phyloP scores from a whole-genome alignment of 148 eudicot genomes.

The Chenopodium album region DNA sequence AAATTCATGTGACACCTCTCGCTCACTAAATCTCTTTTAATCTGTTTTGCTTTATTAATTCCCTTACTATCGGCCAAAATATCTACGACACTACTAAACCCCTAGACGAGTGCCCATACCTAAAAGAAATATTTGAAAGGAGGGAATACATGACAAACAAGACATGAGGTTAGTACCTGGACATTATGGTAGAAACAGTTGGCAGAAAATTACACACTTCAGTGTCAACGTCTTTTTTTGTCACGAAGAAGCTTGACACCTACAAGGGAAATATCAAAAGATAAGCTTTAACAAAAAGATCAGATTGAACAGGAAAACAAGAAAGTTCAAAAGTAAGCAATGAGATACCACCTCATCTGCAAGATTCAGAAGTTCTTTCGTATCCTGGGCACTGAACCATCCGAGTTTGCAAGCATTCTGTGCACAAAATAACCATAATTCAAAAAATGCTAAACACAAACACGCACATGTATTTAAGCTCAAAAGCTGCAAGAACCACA shows the following conservation, averaged over 20 bases:
- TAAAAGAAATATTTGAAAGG: too few relatives aligned
- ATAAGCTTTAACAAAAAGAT: constrained; percentile 1
- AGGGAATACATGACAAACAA: background rate
- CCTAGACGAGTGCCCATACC: too few relatives aligned
- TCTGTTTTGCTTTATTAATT: too few relatives aligned
- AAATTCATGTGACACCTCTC: too few relatives aligned
- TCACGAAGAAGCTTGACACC: constrained; percentile 51
- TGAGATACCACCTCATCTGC: constrained; percentile 58
- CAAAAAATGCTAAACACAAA: constrained; percentile 4
- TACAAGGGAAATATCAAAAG: constrained; percentile 22
- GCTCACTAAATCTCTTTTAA: too few relatives aligned
- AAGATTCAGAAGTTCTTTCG: constrained; percentile 57
- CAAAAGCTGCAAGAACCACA: background rate
- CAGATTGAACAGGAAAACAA: background rate
- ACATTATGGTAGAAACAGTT: constrained; percentile 51
- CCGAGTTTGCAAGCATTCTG: constrained; percentile 82
- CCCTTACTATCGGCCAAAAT: too few relatives aligned
- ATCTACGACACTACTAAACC: too few relatives aligned
- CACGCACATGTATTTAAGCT: background rate
- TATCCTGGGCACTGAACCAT: constrained; percentile 64
- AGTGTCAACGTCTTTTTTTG: constrained; percentile 34
- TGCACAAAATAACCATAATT: constrained; percentile 6
- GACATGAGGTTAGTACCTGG: constrained; percentile 43
- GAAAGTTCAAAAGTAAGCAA: background rate
- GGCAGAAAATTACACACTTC: constrained; percentile 40